Base-by-base conservation (phyloP, 2,329 filamentous ascomycete genomes). In the Arthrobotrys pseudoclavata region DNA sequence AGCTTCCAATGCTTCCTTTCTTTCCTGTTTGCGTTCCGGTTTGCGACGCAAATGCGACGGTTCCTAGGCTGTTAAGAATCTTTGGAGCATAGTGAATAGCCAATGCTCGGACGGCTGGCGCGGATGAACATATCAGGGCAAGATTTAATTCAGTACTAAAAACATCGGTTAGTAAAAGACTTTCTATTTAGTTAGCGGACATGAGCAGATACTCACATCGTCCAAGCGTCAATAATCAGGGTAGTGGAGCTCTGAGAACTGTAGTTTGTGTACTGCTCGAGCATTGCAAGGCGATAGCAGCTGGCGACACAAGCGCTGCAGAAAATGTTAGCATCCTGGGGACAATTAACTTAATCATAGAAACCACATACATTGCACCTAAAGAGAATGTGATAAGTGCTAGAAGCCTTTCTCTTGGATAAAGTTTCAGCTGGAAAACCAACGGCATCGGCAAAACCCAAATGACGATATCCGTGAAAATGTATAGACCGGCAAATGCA, bases 51-150 rank as follows among this genome's bases (percentile, higher is more conserved):
- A 69, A 69, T 47, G 72, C 57, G 15, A 34, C 60, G 1, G 55
- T 66, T 9, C 72, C 72, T 13, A 70, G 42, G 34, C 26, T 67
- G n/a, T 57, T 66, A 9, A 74, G 63, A 4, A 79, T 50, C 55
- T 79, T 79, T 7, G 75, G 75, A 13, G 75, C 75, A 20, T 79
- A 72, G 48, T 72, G 69, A 24, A 79, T 69, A 29, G 69, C 75
- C 13, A 79, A 24, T 1, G 75, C 75, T 60, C 75, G 45, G 42
- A 79, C 57, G 12, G 75, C 75, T 3, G 75, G 75, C 4, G 75
- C 69, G 0, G 69, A 79, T 7, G 75, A 31, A 20, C 75, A 79
- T 50, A 79, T 72, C 3, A 79, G 42, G 12, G 75, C 55, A 10
- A 79, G 75, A 34, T 79, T 74, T 29, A 79, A 50, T 24, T 79